Conservation (phyloP, 345 rosid species). For the Sisymbrium irio region DNA sequence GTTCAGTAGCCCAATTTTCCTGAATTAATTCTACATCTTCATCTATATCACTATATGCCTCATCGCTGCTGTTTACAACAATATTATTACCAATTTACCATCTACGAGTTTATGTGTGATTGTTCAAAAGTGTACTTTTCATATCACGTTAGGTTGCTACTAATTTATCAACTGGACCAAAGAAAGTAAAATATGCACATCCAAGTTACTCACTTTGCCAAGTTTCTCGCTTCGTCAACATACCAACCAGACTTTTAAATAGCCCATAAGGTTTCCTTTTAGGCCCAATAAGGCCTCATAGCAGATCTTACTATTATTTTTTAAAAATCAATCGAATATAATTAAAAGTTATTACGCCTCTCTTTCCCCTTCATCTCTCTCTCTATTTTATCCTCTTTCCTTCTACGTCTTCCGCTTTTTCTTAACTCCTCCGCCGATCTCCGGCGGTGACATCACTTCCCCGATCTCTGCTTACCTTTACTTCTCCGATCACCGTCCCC, state of each 20-base stretch:
- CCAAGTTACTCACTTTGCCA: neutral
- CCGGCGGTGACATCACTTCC: neutral
- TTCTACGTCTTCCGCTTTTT: neutral
- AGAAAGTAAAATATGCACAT: no score
- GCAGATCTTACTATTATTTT: neutral
- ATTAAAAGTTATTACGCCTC: neutral
- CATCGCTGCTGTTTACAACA: no score
- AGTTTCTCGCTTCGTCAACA: neutral
- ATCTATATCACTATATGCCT: no score
- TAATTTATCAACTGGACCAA: no score
- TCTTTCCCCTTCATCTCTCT: neutral
- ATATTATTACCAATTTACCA: no score
- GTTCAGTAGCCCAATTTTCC: no score
- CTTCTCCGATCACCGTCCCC: no score
- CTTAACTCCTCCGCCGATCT: slow-evolving; percentile 1
- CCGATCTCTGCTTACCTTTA: no score
- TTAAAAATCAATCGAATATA: neutral
- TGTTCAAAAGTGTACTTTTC: no score
- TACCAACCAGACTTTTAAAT: neutral
- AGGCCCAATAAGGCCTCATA: neutral
- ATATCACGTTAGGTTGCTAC: no score
- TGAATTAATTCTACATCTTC: no score
- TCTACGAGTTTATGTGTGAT: no score
- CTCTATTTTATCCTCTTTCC: neutral
- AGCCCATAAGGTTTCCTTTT: neutral